Base-by-base conservation (phyloP, 495 filamentous ascomycete genomes). In the Lasiosphaeriaceae sp. region DNA sequence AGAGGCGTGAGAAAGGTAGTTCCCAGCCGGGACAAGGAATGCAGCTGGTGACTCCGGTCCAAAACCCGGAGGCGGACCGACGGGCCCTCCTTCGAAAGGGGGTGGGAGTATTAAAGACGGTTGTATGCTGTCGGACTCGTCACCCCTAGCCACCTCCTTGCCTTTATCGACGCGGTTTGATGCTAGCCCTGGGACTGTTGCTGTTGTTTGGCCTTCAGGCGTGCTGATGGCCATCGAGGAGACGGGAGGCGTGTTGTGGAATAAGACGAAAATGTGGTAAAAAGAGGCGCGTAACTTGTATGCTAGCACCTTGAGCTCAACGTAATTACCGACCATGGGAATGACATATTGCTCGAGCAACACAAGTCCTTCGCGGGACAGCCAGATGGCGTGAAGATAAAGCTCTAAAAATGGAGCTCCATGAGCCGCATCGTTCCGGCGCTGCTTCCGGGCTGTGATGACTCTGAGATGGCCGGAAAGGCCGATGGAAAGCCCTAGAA, bases 251-350 rank as follows among this genome's bases (percentile, higher is more conserved):
- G 76, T 73, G 71, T 97, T 96, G 74, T 96, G 90, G 67, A 96
- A 98, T 16, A 97, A 80, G 50, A 96, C 96, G 66, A 96, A 96
- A 56, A 98, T 90, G 74, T 98, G 94, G 63, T 94, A 93, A 65
- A 97, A 96, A 23, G 87, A 92, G 6, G 95, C 94, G 56, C 90
- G 86, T 20, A 98, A 81, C 73, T 97, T 98, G 72, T 88, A 88
- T 8, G 89, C 84, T 50, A 98, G 82, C 11, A 97, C 92, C 62
- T 90, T 90, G 20, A 92, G 81, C 69, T 89, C 92, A 63, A 84
- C 71, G 62, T 84, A 86, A 39, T 79, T 75, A 22, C 81, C 76
- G 0, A 92, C 84, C 79, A 89, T 83, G 1, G 92, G 92, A 4
- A 96, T 72, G 41, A 98, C 85, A 66, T 88, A 92, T 67, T 90